phyloP scores from a whole-genome alignment of 805 yeast genomes.

The Saccharomycopsis schoenii region DNA sequence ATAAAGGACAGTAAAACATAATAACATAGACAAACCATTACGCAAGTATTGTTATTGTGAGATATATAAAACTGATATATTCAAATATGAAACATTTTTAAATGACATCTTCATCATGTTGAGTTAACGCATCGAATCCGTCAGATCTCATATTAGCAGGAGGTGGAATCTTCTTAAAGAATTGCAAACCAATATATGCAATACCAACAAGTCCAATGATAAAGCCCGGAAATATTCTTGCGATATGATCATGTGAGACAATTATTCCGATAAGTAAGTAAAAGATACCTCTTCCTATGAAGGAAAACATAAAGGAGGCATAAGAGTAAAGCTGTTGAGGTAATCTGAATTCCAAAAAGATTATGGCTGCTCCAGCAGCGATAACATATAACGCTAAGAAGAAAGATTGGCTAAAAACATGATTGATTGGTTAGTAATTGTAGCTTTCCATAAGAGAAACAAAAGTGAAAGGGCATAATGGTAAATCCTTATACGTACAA shows the following conservation, averaged over 20 bases:
- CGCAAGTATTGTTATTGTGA: too few relatives aligned
- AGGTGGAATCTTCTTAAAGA: conserved; percentile 62
- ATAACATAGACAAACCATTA: too few relatives aligned
- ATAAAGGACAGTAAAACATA: too few relatives aligned
- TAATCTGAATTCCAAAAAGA: conserved; percentile 33
- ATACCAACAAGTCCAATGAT: conserved; percentile 53
- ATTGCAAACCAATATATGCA: conserved; percentile 52
- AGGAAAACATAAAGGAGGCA: conserved; percentile 59
- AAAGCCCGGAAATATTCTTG: conserved; percentile 50
- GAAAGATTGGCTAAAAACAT: conserved; percentile 27
- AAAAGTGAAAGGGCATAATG: too few relatives aligned
- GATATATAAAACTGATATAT: too few relatives aligned
- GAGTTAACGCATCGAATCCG: conserved; percentile 28
- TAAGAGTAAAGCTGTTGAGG: conserved; percentile 54
- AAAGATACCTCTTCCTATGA: conserved; percentile 45
- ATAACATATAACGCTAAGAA: conserved; percentile 50
- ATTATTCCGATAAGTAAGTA: conserved; percentile 42
- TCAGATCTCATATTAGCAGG: conserved; percentile 72
- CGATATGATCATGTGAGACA: conserved; percentile 39
- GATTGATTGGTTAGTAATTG: conserved; percentile 19
- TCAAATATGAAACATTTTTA: neutral
- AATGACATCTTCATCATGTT: conserved; percentile 28
- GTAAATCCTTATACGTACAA: conserved; percentile 6
- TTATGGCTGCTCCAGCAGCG: conserved; percentile 43
- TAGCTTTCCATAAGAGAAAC: too few relatives aligned